Evolutionary conservation across 2,329 filamentous ascomycete species (phyloP), one percentile per base, ranked within the genome.

Genomic region (Thielaviopsis punctulata): DNA sequence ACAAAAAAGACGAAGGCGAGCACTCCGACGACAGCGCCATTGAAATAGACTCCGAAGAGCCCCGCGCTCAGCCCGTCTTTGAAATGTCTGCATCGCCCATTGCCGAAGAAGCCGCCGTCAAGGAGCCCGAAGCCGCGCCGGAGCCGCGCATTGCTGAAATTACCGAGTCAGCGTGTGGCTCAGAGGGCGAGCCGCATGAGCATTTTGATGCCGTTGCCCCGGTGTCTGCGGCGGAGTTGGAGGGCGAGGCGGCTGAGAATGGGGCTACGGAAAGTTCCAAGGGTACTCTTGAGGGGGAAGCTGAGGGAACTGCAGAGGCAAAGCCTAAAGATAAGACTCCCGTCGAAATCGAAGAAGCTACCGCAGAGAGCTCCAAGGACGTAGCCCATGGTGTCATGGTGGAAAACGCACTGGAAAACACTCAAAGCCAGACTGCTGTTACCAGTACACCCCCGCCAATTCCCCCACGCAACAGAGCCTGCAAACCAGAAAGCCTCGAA

Each of bases 401-500:
- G 13, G 36, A 41, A 10, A 19, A 21, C 18, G 15, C 45, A 48
- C 15, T n/a, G n/a, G n/a, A n/a, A n/a, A n/a, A n/a, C n/a, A n/a
- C n/a, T n/a, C n/a, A n/a, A n/a, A n/a, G n/a, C n/a, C n/a, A n/a
- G n/a, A n/a, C n/a, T n/a, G n/a, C n/a, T n/a, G n/a, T n/a, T n/a
- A 33, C 18, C 9, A 44, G 41, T 8, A 33, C 33, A 2, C 18
- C 53, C 33, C 53, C 45, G 25, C 53, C 45, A 25, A 52, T 43
- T 15, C 51, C 51, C 4, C 51, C 51, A 4, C 49, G 49, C 22
- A 54, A 33, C 25, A 48, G 48, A n/a, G 18, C 44, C 25, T 30
- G 24, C 39, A 45, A 49, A 46, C 19, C 30, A 3, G 30, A 36
- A 9, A 15, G 30, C 30, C 30, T 36, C 13, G 30, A 36, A 9